Percentiles rank a stretch among this genome's conserved stretches.
phyloP scores from a whole-genome alignment of 176 grass and related monocot species.

The Carex cristatella region DNA sequence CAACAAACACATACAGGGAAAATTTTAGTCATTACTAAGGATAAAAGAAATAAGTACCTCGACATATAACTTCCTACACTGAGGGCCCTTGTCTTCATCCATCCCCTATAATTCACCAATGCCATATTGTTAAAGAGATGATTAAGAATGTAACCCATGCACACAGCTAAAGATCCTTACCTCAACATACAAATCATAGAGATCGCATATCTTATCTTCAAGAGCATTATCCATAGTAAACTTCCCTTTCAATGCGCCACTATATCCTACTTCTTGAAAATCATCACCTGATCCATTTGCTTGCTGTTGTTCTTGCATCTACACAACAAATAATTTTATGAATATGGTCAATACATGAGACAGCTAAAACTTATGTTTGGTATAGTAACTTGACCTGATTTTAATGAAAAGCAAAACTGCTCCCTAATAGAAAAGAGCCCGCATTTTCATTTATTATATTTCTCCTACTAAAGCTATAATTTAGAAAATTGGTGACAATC shows the following conservation, averaged over 20 bases:
- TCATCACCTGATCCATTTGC: constrained; percentile 71
- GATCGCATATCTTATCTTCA: constrained; percentile 94
- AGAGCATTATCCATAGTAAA: constrained; percentile 60
- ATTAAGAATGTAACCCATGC: neutral
- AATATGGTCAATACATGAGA: neutral
- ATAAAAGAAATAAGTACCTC: constrained; percentile 47
- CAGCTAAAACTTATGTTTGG: neutral
- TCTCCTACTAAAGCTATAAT: neutral
- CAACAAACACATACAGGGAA: neutral
- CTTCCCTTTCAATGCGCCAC: constrained; percentile 56
- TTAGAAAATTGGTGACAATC: neutral
- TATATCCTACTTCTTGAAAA: constrained; percentile 57
- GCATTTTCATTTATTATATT: neutral
- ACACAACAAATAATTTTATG: neutral
- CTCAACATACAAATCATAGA: constrained; percentile 99
- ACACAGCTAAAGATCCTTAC: constrained; percentile 33
- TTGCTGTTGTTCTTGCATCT: constrained; percentile 36
- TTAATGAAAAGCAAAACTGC: neutral
- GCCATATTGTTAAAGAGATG: neutral
- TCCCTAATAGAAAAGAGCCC: neutral
- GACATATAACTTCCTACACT: constrained; percentile 93
- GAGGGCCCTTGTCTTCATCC: constrained; percentile 99
- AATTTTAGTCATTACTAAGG: constrained; percentile 64
- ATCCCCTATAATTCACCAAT: constrained; percentile 53
- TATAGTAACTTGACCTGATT: neutral